Conservation (phyloP, 352 stramenopile genomes). For the Phytopythium delawarense region DNA sequence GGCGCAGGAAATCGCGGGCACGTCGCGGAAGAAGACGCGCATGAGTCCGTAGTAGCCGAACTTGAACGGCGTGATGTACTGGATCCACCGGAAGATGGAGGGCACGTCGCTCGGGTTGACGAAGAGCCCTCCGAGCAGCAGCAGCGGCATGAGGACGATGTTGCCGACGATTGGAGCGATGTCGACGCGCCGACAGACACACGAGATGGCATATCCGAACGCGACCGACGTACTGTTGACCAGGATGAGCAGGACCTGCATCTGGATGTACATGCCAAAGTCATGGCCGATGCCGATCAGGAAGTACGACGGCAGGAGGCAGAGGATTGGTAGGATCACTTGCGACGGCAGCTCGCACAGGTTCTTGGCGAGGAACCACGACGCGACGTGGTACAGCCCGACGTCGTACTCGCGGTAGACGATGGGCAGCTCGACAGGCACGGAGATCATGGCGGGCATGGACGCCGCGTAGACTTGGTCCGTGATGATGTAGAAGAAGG, state of each 20-base stretch:
- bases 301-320: constrained; percentile 29
- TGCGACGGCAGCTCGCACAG: constrained; percentile 31
- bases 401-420: constrained; percentile 29
- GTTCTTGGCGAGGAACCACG: constrained; percentile 44
- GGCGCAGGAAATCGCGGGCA: constrained; percentile 35
- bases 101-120: constrained; percentile 33
- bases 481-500: constrained; percentile 42
- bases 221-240: constrained; percentile 34
- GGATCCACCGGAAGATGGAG: constrained; percentile 36
- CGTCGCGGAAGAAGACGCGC: constrained; percentile 35
- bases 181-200: constrained; percentile 28
- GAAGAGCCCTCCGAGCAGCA: constrained; percentile 49
- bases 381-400: constrained; percentile 24
- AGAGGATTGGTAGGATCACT: constrained; percentile 25
- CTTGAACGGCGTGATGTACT: constrained; percentile 47
- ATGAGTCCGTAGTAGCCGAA: constrained; percentile 49
- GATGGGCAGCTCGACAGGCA: constrained; percentile 37
- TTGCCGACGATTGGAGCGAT: constrained; percentile 36
- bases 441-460: constrained; percentile 33
- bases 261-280: constrained; percentile 34
- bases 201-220: constrained; percentile 48
- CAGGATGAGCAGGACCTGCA: constrained; percentile 38
- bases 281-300: constrained; percentile 21
- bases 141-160: constrained; percentile 34
- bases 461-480: constrained; percentile 31